These are phyloP conservation scores for Apocynum venetum DNA, from an alignment of 257 asterid species.

Conservation along the genomic window DNA sequence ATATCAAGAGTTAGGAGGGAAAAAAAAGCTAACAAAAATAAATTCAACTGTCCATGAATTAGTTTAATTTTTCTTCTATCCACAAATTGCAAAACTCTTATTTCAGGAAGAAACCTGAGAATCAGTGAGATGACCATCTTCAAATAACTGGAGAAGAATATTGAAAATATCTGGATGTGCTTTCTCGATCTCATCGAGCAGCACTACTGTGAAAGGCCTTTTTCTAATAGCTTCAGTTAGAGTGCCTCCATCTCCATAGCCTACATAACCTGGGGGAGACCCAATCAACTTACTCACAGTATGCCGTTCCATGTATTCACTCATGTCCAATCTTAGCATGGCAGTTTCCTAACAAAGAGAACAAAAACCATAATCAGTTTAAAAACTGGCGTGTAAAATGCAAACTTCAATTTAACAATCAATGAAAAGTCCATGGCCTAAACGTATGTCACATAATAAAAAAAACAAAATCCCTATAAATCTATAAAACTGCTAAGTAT, in stretches of 20 bases:
- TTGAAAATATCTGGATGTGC: conserved; percentile 97
- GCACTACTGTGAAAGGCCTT: conserved; percentile 84
- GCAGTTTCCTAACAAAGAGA: conserved; percentile 58
- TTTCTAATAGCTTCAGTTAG: conserved; percentile 95
- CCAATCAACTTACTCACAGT: conserved; percentile 98
- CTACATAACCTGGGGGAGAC: conserved; percentile 96
- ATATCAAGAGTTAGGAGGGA: conserved; percentile 12
- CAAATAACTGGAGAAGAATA: conserved; percentile 91
- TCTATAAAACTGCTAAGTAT: not conserved
- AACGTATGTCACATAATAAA: not conserved
- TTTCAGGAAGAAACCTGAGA: conserved; percentile 62
- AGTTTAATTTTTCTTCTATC: not conserved
- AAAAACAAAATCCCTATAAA: not conserved
- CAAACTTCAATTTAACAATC: not conserved
- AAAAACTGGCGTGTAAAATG: not conserved
- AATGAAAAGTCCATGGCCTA: not conserved
- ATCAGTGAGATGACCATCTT: conserved; percentile 96
- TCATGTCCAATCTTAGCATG: conserved; percentile 97
- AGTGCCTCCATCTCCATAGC: conserved; percentile 93
- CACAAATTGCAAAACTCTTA: not conserved
- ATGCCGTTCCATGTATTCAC: conserved; percentile 98
- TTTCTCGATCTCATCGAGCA: conserved; percentile 95
- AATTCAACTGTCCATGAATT: not conserved
- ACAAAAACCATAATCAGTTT: not conserved
- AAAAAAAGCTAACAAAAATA: not conserved